Evolutionary conservation across 2,329 filamentous ascomycete genomes (phyloP).

Genomic region (Aspergillus hiratsukae): DNA sequence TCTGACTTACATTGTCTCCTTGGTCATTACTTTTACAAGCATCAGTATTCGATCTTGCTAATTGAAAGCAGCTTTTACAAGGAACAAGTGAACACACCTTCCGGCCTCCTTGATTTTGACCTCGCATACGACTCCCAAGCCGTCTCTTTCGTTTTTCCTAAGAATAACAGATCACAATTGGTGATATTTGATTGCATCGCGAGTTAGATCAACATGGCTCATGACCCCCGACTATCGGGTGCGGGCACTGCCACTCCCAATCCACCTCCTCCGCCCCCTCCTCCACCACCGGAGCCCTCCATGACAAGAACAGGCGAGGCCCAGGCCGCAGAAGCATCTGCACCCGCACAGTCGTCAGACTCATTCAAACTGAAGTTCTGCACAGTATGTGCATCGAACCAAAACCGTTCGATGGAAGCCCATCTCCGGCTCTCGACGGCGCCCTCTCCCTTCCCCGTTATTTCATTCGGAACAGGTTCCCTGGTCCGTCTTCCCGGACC

Average conservation of each 20-base stretch:
- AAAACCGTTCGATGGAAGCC: conserved; percentile 99
- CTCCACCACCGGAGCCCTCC: conserved; percentile 34
- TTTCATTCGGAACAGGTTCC: conserved; percentile 95
- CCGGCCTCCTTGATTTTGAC: conserved; percentile 31
- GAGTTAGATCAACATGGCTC: conserved; percentile 37
- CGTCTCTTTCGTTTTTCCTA: neutral
- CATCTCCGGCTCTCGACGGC: conserved; percentile 85
- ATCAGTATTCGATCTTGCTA: conserved; percentile 15
- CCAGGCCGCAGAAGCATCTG: conserved; percentile 13
- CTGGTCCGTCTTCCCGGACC: conserved; percentile 90
- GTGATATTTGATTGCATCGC: conserved; percentile 2
- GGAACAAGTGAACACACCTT: conserved; percentile 32
- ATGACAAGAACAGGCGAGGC: conserved; percentile 35
- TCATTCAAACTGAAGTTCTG: conserved; percentile 91
- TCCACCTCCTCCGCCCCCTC: conserved; percentile 47
- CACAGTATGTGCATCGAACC: conserved; percentile 97
- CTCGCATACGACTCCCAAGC: neutral
- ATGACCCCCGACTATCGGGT: conserved; percentile 50
- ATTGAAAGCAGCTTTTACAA: conserved; percentile 25
- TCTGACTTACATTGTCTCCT: conserved; percentile 6
- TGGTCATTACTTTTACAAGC: neutral
- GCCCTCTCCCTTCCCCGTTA: conserved; percentile 83
- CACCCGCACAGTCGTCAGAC: conserved; percentile 35
- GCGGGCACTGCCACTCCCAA: conserved; percentile 40
- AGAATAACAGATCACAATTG: conserved; percentile 4